Conservation (phyloP, 2,329 filamentous ascomycete species). For the Ascochyta fabae region DNA sequence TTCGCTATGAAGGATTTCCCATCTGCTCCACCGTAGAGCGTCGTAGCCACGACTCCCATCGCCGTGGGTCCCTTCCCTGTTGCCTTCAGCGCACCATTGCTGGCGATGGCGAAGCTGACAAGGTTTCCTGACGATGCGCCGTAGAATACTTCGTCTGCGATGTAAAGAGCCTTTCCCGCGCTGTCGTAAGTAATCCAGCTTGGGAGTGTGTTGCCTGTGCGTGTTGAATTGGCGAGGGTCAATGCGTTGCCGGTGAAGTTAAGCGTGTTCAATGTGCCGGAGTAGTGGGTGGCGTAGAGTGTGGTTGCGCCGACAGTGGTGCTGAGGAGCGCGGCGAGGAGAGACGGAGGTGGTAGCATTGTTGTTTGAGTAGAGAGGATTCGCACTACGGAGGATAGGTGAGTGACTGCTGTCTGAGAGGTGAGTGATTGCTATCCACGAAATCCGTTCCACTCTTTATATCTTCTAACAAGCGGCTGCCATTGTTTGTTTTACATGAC, state of each 20-base stretch:
- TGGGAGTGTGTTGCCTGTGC: conserved; percentile 34
- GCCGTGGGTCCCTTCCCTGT: conserved; percentile 34
- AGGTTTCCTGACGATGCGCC: conserved; percentile 28
- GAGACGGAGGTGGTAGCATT: neutral
- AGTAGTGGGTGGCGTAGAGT: conserved; percentile 41
- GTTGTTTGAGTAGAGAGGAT: too few species aligned
- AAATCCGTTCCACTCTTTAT: too few species aligned
- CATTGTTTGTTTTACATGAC: too few species aligned
- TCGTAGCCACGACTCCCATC: conserved; percentile 32
- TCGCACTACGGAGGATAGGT: too few species aligned
- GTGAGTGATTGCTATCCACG: too few species aligned
- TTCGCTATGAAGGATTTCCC: conserved; percentile 41
- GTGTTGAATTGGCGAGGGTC: conserved; percentile 26
- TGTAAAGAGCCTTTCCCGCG: conserved; percentile 33
- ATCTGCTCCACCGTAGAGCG: conserved; percentile 39
- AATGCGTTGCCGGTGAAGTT: conserved; percentile 34
- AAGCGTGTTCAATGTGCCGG: conserved; percentile 38
- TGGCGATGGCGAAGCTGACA: conserved; percentile 33
- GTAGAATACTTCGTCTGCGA: conserved; percentile 36
- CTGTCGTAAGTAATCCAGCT: conserved; percentile 43
- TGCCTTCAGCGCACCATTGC: conserved; percentile 32
- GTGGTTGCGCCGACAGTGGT: conserved; percentile 33
- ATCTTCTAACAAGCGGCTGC: too few species aligned
- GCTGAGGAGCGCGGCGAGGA: conserved; percentile 33
- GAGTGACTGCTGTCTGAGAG: too few species aligned